These are phyloP conservation scores for Entomortierella parvispora DNA, from an alignment of 192 early-diverging fungal genomes.

Conservation along the genomic window DNA sequence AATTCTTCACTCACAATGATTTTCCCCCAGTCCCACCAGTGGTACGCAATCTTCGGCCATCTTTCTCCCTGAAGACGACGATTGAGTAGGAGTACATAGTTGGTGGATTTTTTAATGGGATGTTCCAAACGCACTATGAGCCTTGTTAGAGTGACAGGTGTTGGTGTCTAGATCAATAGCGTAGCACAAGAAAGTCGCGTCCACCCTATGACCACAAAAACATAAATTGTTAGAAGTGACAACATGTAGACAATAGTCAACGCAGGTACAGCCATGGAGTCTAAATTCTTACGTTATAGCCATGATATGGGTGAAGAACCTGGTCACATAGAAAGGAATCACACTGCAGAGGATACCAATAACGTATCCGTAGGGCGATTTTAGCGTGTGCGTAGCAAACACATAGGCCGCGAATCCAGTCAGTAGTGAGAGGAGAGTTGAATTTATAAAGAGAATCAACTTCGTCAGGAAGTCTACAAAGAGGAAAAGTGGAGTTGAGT, in stretches of 20 bases:
- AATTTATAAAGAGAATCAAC: slow-evolving; percentile 67
- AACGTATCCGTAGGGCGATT: slow-evolving; percentile 72
- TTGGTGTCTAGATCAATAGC: slow-evolving; percentile 80
- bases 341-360: slow-evolving; percentile 67
- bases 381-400: slow-evolving; percentile 62
- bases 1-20: too few species aligned
- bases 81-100: too few species aligned
- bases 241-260: not conserved
- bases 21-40: too few species aligned
- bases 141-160: slow-evolving; percentile 58
- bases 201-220: slow-evolving; percentile 59
- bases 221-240: not conserved
- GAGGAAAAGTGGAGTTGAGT: not conserved
- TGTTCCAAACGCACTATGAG: slow-evolving; percentile 60
- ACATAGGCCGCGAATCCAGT: slow-evolving; percentile 70
- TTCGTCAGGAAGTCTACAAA: slow-evolving; percentile 62
- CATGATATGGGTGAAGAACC: slow-evolving; percentile 75
- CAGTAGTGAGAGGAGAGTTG: slow-evolving; percentile 62
- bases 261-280: not conserved
- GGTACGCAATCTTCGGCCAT: too few species aligned
- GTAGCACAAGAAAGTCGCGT: slow-evolving; percentile 85
- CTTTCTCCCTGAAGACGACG: too few species aligned
- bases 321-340: slow-evolving; percentile 73
- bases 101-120: slow-evolving; percentile 7
- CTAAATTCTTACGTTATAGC: slow-evolving; percentile 73